These are phyloP conservation scores for Magnaporthiopsis incrustans DNA, from an alignment of 2,329 filamentous ascomycete species.

Conservation along the genomic window DNA sequence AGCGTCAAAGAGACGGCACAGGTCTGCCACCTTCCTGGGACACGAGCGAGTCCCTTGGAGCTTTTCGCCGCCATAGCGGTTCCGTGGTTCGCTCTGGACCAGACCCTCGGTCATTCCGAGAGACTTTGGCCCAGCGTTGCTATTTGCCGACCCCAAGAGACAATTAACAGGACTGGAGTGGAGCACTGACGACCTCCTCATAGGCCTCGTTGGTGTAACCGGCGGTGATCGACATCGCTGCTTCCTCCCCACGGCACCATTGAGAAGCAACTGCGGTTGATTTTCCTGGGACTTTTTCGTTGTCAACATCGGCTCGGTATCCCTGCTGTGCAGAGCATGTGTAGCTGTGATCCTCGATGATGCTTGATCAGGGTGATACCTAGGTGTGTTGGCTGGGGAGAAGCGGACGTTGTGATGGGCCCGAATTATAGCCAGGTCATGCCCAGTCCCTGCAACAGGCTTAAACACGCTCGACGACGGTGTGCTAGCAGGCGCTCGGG, in stretches of 20 bases:
- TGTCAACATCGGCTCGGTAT: neutral
- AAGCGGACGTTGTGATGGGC: neutral
- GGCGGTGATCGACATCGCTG: neutral
- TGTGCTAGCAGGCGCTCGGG: no score
- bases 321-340: neutral
- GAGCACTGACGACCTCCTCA: neutral
- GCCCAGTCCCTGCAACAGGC: neutral
- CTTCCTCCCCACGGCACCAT: neutral
- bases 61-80: neutral
- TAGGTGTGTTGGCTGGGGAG: neutral
- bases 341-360: neutral
- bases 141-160: neutral
- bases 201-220: neutral
- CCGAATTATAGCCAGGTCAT: neutral
- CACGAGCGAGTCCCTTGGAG: neutral
- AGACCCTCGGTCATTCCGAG: neutral
- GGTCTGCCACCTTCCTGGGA: slow-evolving; percentile 20
- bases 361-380: neutral
- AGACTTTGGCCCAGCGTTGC: neutral
- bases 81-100: neutral
- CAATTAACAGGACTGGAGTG: slow-evolving; percentile 1
- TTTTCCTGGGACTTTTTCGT: no score
- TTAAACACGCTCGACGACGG: neutral
- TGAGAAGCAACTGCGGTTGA: neutral
- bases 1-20: slow-evolving; percentile 22